Base-by-base conservation (phyloP, 2,329 filamentous ascomycete genomes). In the Xylaria sp. region DNA sequence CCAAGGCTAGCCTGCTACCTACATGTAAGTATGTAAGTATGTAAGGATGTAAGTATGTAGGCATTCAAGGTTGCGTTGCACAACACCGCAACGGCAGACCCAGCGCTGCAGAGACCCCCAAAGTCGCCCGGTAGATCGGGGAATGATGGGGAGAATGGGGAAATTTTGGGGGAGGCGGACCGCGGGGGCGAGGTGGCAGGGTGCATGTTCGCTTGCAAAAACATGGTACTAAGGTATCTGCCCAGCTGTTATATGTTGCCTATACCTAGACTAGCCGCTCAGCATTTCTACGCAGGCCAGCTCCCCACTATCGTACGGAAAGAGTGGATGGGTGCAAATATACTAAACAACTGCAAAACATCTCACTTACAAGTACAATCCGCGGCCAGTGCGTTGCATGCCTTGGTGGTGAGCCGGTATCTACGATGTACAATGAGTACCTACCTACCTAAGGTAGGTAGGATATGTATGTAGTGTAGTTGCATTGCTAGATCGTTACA, bases 91-190 rank as follows among this genome's bases (percentile, higher is more conserved):
- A 45, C 55, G 25, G 55, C 55, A 41, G 34, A 10, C 53, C 53
- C 53, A 57, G 53, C 55, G 45, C 39, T 70, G 66, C 68, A 70
- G 56, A 60, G 50, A 39, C 18, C 57, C 60, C 66, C 43, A 63
- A 65, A 55, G 18, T 45, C 34, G 66, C 56, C 58, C 66, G 66
- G 69, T 55, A 69, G 66, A 63, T 69, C 61, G 66, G 68, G 50
- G 63, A 46, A 63, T 65, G 65, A 32, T 32, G 39, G 66, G 55
- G 53, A 55, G 48, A 36, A 66, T 69, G 53, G 66, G 66, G 63
- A 57, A 60, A 55, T 12, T 46, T 65, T 20, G 66, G 43, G 55
- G 39, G 30, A 36, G 52, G 30, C 39, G 20, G 60, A 30, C 55
- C 55, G 50, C 28, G 41, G 13, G n/a, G 52, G 28, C 36, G 2